phyloP scores from a whole-genome alignment of 2,329 filamentous ascomycete species.

The Colletotrichum caudatum region DNA sequence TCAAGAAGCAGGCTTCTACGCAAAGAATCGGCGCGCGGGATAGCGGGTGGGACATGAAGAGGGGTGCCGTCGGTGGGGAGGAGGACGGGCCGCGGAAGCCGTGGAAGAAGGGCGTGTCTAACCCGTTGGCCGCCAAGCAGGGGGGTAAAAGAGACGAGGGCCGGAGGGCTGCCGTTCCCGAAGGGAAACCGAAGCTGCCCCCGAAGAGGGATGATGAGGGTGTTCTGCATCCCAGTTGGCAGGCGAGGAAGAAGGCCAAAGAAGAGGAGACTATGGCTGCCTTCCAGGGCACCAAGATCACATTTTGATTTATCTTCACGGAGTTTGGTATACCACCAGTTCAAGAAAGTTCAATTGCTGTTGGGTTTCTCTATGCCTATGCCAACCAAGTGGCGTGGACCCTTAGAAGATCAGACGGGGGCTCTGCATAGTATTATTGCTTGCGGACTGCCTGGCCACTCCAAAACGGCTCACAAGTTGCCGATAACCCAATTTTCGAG shows the following conservation, averaged over 20 bases:
- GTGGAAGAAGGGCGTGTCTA: conserved; percentile 65
- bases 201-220: conserved; percentile 63
- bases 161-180: conserved; percentile 11
- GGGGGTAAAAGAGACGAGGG: conserved; percentile 39
- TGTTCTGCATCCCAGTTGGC: conserved; percentile 73
- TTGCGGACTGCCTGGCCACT: not conserved
- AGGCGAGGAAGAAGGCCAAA: conserved; percentile 72
- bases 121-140: conserved; percentile 47
- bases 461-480: not conserved
- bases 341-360: conserved; percentile 13
- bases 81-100: conserved; percentile 55
- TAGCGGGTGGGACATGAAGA: conserved; percentile 69
- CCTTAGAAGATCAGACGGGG: not conserved
- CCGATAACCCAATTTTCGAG: not conserved
- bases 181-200: conserved; percentile 47
- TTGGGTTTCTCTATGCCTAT: conserved; percentile 8
- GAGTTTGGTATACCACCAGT: not conserved
- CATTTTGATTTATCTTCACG: conserved; percentile 27
- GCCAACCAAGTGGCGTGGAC: not conserved
- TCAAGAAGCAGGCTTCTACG: conserved; percentile 56
- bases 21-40: conserved; percentile 54
- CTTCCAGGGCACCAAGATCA: conserved; percentile 69
- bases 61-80: conserved; percentile 63
- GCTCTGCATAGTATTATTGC: not conserved
- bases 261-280: conserved; percentile 64